These are phyloP conservation scores for Suaeda aralocaspica DNA, from an alignment of 148 eudicot genomes.

Conservation along the genomic window DNA sequence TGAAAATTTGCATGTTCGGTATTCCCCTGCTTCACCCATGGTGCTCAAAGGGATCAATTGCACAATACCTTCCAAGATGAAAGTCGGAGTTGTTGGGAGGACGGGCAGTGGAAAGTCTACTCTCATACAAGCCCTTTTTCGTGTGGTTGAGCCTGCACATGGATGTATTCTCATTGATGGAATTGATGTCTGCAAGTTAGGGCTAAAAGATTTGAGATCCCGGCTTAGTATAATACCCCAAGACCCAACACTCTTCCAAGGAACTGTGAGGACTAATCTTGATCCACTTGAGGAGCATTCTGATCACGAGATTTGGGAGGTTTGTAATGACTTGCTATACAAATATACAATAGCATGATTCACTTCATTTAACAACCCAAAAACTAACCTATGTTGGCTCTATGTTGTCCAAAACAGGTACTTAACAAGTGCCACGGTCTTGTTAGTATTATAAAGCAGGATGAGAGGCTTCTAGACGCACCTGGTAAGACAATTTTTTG, in stretches of 20 bases:
- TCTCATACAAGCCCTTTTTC: conserved; percentile 85
- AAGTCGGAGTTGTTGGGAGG: conserved; percentile 85
- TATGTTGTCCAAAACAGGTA: conserved; percentile 38
- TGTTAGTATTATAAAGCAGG: conserved; percentile 49
- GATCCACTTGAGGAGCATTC: conserved; percentile 66
- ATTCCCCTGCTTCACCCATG: conserved; percentile 60
- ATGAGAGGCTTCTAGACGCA: conserved; percentile 64
- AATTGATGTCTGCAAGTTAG: conserved; percentile 57
- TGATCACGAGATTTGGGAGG: conserved; percentile 87
- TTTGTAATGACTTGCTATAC: conserved; percentile 16
- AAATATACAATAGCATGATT: no score
- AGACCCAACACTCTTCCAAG: conserved; percentile 88
- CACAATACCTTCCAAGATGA: conserved; percentile 56
- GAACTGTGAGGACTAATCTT: conserved; percentile 71
- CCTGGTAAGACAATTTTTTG: conserved; percentile 46
- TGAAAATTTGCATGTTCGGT: conserved; percentile 59
- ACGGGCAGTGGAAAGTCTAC: conserved; percentile 96
- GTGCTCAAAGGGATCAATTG: conserved; percentile 80
- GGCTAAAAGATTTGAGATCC: conserved; percentile 79
- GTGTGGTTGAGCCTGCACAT: conserved; percentile 72
- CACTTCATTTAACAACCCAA: neutral
- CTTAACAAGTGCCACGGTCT: conserved; percentile 62
- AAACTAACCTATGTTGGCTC: neutral
- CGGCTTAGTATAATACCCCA: conserved; percentile 85
- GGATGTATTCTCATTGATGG: conserved; percentile 79